These are phyloP conservation scores for Neoboletus subvelutipes DNA, from an alignment of 768 basidiomycete genomes.

Conservation along the genomic window DNA sequence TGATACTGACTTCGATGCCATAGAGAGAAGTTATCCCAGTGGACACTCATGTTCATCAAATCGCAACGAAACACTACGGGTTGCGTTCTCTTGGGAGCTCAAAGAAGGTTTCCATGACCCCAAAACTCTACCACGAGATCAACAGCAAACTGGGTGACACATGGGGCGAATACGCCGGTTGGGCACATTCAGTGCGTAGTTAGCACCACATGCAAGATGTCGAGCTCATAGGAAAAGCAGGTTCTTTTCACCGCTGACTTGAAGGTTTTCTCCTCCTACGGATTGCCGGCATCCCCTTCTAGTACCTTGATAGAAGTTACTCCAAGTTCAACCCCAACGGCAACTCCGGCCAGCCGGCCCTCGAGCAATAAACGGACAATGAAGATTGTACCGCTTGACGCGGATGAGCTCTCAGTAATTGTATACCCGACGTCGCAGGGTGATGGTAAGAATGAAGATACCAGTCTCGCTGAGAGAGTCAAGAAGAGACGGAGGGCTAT, in stretches of 20 bases:
- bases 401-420: constrained; percentile 12
- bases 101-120: constrained; percentile 64
- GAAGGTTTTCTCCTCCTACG: constrained; percentile 63
- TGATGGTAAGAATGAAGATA: neutral
- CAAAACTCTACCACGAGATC: constrained; percentile 74
- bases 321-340: constrained; percentile 24
- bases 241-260: constrained; percentile 76
- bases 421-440: neutral
- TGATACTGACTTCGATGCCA: constrained; percentile 4
- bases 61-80: constrained; percentile 78
- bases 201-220: neutral
- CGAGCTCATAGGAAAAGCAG: constrained; percentile 33
- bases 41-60: constrained; percentile 93
- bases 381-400: constrained; percentile 7
- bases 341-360: constrained; percentile 34
- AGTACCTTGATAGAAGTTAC: constrained; percentile 8
- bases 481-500: constrained; percentile 38
- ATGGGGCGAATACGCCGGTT: constrained; percentile 88
- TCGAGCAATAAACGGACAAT: constrained; percentile 36
- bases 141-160: constrained; percentile 54
- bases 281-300: constrained; percentile 35
- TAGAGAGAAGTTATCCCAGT: constrained; percentile 89
- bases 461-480: constrained; percentile 41
- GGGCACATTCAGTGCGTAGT: constrained; percentile 76
- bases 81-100: constrained; percentile 43